Base-by-base conservation (phyloP, 2,329 filamentous ascomycete genomes). In the Fusarium zealandicum region DNA sequence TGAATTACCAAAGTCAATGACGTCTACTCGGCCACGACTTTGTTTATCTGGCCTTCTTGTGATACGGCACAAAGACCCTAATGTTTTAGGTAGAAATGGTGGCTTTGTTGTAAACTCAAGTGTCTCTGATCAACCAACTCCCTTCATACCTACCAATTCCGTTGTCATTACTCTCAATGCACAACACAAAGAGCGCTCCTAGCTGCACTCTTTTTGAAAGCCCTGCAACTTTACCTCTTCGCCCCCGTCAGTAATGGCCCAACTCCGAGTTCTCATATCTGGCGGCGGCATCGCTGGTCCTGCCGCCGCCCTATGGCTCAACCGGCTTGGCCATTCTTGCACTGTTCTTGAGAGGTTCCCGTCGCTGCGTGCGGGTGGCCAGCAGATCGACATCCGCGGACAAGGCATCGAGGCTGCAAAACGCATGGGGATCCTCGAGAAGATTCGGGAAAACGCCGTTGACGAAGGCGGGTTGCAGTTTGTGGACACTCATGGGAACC, bases 241-340 rank as follows among this genome's bases (percentile, higher is more conserved):
- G 13, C 13, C n/a, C n/a, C n/a, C n/a, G n/a, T 31, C 5, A n/a
- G 11, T 7, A 38, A 60, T 60, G 56, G 31, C 38, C 7, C 50
- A 69, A 12, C 60, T 80, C 49, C 78, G 71, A 63, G 66, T 84
- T 36, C 77, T 84, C 55, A 79, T 84, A 54, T 70, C 73, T 42
- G 79, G 79, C 51, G 76, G 72, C 5, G 78, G 79, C 51, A 71
- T 81, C 27, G 75, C 75, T 17, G 79, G 78, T 5, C 75, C 77
- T 0, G 70, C 75, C 0, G 68, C 79, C 2, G 78, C 76, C 7
- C 73, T 72, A 43, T 74, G 75, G 66, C 71, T 81, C 6, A 77
- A 65, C 8, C 69, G 70, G 4, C 67, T 74, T 3, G 65, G 69
- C 20, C 69, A 73, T 57, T 59, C 66, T 13, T 72, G 79, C 50